Conservation (phyloP, 768 basidiomycete genomes). For the Boletus rex-veris region DNA sequence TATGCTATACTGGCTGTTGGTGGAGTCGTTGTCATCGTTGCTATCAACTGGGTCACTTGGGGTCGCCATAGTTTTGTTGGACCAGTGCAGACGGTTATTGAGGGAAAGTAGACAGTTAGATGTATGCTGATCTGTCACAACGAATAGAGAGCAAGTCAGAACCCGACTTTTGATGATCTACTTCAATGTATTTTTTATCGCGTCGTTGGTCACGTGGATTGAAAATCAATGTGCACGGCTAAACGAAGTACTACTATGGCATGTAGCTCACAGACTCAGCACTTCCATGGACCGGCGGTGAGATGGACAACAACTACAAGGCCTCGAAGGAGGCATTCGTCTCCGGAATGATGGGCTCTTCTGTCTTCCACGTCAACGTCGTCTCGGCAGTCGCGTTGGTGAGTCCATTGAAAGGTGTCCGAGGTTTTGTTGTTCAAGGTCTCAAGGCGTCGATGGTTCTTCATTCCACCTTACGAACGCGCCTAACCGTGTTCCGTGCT, state of each 20-base stretch:
- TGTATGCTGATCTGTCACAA: no score
- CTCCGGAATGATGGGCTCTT: constrained; percentile 67
- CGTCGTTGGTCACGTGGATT: constrained; percentile 15
- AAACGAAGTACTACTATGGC: no score
- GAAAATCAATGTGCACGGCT: neutral
- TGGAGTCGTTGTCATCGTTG: constrained; percentile 43
- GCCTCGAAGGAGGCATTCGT: constrained; percentile 79
- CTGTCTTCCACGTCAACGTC: constrained; percentile 62
- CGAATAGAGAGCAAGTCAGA: no score
- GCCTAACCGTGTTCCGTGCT: constrained; percentile 37
- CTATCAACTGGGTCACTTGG: constrained; percentile 46
- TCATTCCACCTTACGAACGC: constrained; percentile 56
- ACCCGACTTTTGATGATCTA: neutral
- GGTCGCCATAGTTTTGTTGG: constrained; percentile 44
- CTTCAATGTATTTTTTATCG: neutral
- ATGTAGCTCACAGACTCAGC: neutral
- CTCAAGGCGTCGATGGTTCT: constrained; percentile 67
- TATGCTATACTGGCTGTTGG: constrained; percentile 54
- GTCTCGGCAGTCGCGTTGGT: constrained; percentile 66
- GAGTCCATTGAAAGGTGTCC: constrained; percentile 25
- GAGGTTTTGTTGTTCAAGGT: constrained; percentile 17
- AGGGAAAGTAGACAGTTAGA: neutral
- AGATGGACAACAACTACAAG: constrained; percentile 52
- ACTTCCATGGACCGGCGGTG: neutral
- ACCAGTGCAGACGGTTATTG: constrained; percentile 37